A percentile compares a stretch with the other conserved stretches of the same genome.
These are phyloP conservation scores for Lactarius sp. DNA, from an alignment of 768 basidiomycete species.

Conservation along the genomic window DNA sequence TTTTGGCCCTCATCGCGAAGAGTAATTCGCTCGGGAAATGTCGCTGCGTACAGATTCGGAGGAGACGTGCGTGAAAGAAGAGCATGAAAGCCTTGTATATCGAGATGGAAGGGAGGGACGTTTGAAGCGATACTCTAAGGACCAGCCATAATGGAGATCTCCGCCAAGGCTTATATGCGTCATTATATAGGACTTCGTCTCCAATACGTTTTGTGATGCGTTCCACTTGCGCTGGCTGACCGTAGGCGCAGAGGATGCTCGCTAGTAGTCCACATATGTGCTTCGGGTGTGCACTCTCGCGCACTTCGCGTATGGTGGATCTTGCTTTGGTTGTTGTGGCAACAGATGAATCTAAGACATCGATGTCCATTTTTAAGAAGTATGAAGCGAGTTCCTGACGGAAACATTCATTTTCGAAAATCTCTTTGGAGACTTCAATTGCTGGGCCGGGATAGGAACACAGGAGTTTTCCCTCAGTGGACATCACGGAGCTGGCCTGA, in stretches of 20 bases:
- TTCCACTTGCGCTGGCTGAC: neutral
- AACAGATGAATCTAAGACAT: conserved; percentile 34
- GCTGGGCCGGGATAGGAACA: conserved; percentile 46
- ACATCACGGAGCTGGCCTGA: conserved; percentile 35
- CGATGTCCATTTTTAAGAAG: conserved; percentile 35
- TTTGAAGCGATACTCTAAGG: neutral
- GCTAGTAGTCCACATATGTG: conserved; percentile 47
- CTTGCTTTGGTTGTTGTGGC: conserved; percentile 35
- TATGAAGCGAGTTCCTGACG: conserved; percentile 36
- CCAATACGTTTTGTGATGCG: neutral
- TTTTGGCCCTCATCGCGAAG: conserved; percentile 1
- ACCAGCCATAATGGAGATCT: conserved; percentile 1
- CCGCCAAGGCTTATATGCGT: neutral
- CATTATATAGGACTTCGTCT: neutral
- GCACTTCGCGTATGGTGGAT: conserved; percentile 30
- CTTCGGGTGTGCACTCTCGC: conserved; percentile 40
- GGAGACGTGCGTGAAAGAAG: neutral
- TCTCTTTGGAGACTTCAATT: conserved; percentile 33
- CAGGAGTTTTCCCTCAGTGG: conserved; percentile 38
- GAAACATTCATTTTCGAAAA: conserved; percentile 32
- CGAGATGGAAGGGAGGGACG: neutral
- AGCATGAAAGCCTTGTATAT: conserved; percentile 6
- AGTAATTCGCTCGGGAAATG: conserved; percentile 5
- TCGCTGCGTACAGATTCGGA: neutral
- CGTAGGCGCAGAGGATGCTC: conserved; percentile 34